These are phyloP conservation scores for Monotropa hypopitys DNA, from an alignment of 179 eudicot genomes.

Conservation along the genomic window DNA sequence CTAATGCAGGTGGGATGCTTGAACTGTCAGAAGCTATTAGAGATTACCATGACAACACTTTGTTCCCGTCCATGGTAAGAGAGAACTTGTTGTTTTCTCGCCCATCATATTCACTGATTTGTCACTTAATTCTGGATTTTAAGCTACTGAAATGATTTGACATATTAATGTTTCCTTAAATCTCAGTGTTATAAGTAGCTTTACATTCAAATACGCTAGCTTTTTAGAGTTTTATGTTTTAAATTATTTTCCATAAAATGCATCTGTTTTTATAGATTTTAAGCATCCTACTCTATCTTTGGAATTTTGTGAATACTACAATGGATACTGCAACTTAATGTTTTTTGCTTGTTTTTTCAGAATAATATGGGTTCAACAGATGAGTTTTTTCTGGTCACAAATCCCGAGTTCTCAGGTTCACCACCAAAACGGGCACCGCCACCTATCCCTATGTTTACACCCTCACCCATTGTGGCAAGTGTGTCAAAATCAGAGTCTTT, in stretches of 20 bases:
- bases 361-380: conserved; percentile 59
- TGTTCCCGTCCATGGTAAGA: conserved; percentile 45
- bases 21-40: conserved; percentile 97
- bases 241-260: neutral
- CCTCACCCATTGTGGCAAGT: conserved; percentile 45
- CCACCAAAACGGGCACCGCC: conserved; percentile 89
- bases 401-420: conserved; percentile 68
- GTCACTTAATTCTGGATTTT: neutral
- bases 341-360: conserved; percentile 21
- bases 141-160: neutral
- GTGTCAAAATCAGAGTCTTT: conserved; percentile 43
- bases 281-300: neutral
- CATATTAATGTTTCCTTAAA: neutral
- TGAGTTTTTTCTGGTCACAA: conserved; percentile 79
- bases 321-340: neutral
- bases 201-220: neutral
- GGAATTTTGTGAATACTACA: neutral
- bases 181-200: neutral
- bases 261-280: neutral
- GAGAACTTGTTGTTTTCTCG: neutral
- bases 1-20: conserved; percentile 71
- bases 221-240: neutral
- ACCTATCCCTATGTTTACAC: conserved; percentile 36
- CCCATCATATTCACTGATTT: neutral
- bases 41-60: conserved; percentile 72